These are phyloP conservation scores for Globisporangium carolinianum DNA, from an alignment of 352 stramenopile genomes.

Conservation along the genomic window DNA sequence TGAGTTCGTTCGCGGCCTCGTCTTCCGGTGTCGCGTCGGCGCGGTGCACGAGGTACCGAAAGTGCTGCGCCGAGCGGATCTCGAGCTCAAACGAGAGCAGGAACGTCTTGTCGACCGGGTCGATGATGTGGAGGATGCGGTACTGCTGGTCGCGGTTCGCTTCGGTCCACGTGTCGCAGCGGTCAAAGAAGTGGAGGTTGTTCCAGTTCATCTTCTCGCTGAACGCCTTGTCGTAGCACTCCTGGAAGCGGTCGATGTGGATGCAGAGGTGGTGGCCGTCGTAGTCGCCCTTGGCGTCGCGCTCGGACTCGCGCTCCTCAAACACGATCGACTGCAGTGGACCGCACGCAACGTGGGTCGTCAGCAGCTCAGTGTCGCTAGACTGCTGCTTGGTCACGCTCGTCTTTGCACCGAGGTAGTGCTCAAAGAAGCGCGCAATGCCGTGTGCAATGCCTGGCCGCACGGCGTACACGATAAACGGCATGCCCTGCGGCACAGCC, in stretches of 20 bases:
- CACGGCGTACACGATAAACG: slow-evolving; percentile 53
- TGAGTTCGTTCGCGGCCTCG: slow-evolving; percentile 42
- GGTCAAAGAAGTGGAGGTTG: slow-evolving; percentile 66
- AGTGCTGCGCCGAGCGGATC: slow-evolving; percentile 63
- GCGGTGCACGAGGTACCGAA: slow-evolving; percentile 60
- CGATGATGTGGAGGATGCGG: slow-evolving; percentile 58
- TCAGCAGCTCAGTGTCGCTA: slow-evolving; percentile 20
- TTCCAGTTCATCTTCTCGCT: slow-evolving; percentile 67
- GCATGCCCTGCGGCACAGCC: slow-evolving; percentile 41
- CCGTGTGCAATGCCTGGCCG: slow-evolving; percentile 46
- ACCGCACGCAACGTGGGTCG: slow-evolving; percentile 41
- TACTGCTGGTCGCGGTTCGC: slow-evolving; percentile 67
- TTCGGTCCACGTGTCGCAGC: slow-evolving; percentile 58
- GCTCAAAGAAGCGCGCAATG: slow-evolving; percentile 64
- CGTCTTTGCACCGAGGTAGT: slow-evolving; percentile 55
- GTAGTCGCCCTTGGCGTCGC: slow-evolving; percentile 53
- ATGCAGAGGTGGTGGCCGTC: slow-evolving; percentile 73
- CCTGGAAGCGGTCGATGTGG: slow-evolving; percentile 64
- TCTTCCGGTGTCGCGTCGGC: slow-evolving; percentile 42
- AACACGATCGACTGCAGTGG: slow-evolving; percentile 60
- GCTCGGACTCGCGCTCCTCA: slow-evolving; percentile 44
- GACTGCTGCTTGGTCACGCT: slow-evolving; percentile 36
- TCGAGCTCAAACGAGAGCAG: slow-evolving; percentile 67
- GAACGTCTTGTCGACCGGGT: slow-evolving; percentile 54
- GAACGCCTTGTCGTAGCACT: slow-evolving; percentile 47